Evolutionary conservation across 768 basidiomycete genomes (phyloP).

Genomic region (Kwoniella botswanensis): DNA sequence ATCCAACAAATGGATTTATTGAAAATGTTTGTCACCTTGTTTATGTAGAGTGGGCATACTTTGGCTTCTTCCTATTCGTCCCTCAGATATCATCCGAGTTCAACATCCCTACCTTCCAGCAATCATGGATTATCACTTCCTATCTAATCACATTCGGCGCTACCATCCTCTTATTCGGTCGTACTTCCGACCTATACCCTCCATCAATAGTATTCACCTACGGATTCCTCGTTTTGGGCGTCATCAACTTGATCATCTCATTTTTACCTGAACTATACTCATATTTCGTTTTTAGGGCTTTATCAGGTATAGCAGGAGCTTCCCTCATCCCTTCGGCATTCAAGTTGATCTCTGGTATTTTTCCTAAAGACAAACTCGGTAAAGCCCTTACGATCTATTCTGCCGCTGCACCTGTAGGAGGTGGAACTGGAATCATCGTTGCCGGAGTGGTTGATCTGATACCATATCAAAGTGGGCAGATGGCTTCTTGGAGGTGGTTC

Average conservation of each 20-base stretch:
- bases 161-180: slow-evolving; percentile 41
- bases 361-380: slow-evolving; percentile 30
- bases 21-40: background rate
- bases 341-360: slow-evolving; percentile 40
- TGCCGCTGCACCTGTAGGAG: slow-evolving; percentile 14
- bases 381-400: slow-evolving; percentile 38
- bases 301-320: slow-evolving; percentile 41
- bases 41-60: background rate
- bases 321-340: slow-evolving; percentile 39
- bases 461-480: slow-evolving; percentile 25
- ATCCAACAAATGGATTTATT: background rate
- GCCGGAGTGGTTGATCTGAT: slow-evolving; percentile 28
- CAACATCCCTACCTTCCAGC: slow-evolving; percentile 22
- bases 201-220: slow-evolving; percentile 36
- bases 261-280: slow-evolving; percentile 40
- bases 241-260: slow-evolving; percentile 33
- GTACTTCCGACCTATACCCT: slow-evolving; percentile 45
- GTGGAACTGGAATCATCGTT: slow-evolving; percentile 33
- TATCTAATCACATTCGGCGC: slow-evolving; percentile 39
- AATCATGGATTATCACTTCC: slow-evolving; percentile 37
- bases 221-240: slow-evolving; percentile 41
- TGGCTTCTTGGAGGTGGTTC: slow-evolving; percentile 51
- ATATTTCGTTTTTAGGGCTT: slow-evolving; percentile 45
- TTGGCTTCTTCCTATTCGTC: slow-evolving; percentile 34
- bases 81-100: slow-evolving; percentile 32